Evolutionary conservation across 108 stramenopile species (phyloP).

Genomic region (Cyclotella distinguenda): DNA sequence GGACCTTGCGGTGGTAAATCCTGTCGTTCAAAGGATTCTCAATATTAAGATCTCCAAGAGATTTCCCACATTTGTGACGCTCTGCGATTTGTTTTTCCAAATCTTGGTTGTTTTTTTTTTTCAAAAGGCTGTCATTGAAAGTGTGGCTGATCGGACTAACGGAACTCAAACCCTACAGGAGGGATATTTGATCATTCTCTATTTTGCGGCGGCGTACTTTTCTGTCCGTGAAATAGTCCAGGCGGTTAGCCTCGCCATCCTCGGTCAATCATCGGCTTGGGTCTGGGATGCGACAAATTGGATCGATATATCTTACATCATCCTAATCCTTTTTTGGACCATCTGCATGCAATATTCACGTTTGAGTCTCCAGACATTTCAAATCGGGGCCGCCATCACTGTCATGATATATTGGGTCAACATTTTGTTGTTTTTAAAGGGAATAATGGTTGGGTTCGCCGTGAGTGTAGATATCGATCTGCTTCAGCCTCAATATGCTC

Average conservation of each 20-base stretch:
- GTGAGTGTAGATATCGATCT: no score
- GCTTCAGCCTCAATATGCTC: no score
- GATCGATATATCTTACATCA: slow-evolving; percentile 39
- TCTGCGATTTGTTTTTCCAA: background rate
- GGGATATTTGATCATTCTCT: slow-evolving; percentile 14
- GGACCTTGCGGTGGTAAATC: slow-evolving; percentile 65
- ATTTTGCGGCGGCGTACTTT: slow-evolving; percentile 27
- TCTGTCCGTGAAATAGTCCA: slow-evolving; percentile 36
- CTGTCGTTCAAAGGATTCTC: slow-evolving; percentile 60
- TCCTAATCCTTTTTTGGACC: slow-evolving; percentile 37
- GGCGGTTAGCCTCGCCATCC: slow-evolving; percentile 29
- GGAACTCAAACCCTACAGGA: background rate
- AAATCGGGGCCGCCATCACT: slow-evolving; percentile 41
- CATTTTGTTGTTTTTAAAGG: slow-evolving; percentile 26
- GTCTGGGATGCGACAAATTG: slow-evolving; percentile 33
- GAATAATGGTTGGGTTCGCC: slow-evolving; percentile 36
- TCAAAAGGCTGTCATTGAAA: slow-evolving; percentile 20
- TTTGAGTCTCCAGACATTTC: slow-evolving; percentile 7
- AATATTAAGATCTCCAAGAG: slow-evolving; percentile 73
- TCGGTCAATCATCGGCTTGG: slow-evolving; percentile 31
- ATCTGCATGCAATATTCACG: slow-evolving; percentile 9
- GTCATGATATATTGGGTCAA: slow-evolving; percentile 42
- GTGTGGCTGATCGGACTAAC: background rate
- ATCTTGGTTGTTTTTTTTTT: slow-evolving; percentile 27
- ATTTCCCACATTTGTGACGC: slow-evolving; percentile 53